These are phyloP conservation scores for Phylloporus gajari DNA, from an alignment of 1,284 basidiomycete species.

Conservation along the genomic window DNA sequence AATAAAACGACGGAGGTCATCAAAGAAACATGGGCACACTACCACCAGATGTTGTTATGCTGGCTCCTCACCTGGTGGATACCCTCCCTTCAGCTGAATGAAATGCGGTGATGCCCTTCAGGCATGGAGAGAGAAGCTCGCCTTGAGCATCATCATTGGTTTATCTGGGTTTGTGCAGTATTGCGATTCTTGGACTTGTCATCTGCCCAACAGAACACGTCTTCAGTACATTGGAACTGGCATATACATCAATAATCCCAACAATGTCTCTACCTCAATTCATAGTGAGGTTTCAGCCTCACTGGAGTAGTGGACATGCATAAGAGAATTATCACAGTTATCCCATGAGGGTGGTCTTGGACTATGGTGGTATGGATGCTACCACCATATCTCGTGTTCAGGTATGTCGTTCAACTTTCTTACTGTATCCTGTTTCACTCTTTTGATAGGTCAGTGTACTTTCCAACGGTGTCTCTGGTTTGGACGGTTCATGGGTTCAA, in stretches of 20 bases:
- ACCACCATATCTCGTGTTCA: slow-evolving; percentile 88
- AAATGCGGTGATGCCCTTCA: slow-evolving; percentile 94
- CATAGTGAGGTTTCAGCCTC: slow-evolving; percentile 95
- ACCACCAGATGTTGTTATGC: slow-evolving; percentile 89
- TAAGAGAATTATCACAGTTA: slow-evolving; percentile 77
- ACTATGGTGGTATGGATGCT: slow-evolving; percentile 83
- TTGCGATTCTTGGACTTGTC: slow-evolving; percentile 85
- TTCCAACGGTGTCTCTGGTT: too few relatives aligned
- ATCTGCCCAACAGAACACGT: slow-evolving; percentile 97
- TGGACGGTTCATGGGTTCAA: too few relatives aligned
- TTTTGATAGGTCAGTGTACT: too few relatives aligned
- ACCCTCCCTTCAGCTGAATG: slow-evolving; percentile 93
- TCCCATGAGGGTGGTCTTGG: slow-evolving; percentile 77
- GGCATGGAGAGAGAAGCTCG: slow-evolving; percentile 97
- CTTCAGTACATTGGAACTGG: slow-evolving; percentile 84
- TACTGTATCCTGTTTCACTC: slow-evolving; percentile 10
- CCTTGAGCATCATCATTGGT: slow-evolving; percentile 96
- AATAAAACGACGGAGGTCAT: slow-evolving; percentile 79
- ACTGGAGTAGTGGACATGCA: slow-evolving; percentile 72
- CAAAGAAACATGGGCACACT: slow-evolving; percentile 81
- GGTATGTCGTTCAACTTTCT: slow-evolving; percentile 51
- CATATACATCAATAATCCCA: too few relatives aligned
- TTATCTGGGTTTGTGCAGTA: slow-evolving; percentile 85
- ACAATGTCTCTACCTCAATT: slow-evolving; percentile 80
- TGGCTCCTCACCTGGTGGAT: slow-evolving; percentile 89